phyloP scores from a whole-genome alignment of 2,329 filamentous ascomycete genomes.

The Diplodia scrobiculata region DNA sequence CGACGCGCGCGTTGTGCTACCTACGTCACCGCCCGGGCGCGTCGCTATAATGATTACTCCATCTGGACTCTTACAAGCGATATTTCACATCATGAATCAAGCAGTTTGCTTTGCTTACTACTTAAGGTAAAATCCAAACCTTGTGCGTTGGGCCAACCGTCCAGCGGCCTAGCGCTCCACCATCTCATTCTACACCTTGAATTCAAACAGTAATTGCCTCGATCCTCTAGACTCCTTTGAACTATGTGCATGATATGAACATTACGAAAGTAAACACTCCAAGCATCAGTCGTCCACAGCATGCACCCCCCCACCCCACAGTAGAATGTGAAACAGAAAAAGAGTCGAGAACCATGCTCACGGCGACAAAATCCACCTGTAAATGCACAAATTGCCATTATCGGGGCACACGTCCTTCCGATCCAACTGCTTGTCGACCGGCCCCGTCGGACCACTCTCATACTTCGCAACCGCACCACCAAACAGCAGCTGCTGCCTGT shows the following conservation, averaged over 20 bases:
- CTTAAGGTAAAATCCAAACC: no score
- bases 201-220: no score
- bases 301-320: background rate
- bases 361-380: conserved; percentile 47
- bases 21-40: background rate
- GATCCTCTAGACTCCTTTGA: no score
- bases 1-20: background rate
- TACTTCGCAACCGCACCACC: conserved; percentile 51
- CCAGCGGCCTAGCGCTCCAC: no score
- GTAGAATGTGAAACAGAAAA: background rate
- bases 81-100: no score
- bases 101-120: no score
- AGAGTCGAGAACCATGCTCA: background rate
- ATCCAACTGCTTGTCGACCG: conserved; percentile 61
- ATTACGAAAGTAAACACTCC: background rate
- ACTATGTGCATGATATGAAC: background rate
- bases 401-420: conserved; percentile 61
- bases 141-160: no score
- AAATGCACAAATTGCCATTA: conserved; percentile 50
- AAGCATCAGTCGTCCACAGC: background rate
- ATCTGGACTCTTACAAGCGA: background rate
- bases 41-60: background rate
- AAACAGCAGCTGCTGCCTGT: conserved; percentile 52
- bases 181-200: no score
- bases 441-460: conserved; percentile 62